A percentile compares a stretch with the other conserved stretches of the same genome.
These are phyloP conservation scores for Penicillium bialowiezense DNA, from an alignment of 495 filamentous ascomycete genomes.

Conservation along the genomic window DNA sequence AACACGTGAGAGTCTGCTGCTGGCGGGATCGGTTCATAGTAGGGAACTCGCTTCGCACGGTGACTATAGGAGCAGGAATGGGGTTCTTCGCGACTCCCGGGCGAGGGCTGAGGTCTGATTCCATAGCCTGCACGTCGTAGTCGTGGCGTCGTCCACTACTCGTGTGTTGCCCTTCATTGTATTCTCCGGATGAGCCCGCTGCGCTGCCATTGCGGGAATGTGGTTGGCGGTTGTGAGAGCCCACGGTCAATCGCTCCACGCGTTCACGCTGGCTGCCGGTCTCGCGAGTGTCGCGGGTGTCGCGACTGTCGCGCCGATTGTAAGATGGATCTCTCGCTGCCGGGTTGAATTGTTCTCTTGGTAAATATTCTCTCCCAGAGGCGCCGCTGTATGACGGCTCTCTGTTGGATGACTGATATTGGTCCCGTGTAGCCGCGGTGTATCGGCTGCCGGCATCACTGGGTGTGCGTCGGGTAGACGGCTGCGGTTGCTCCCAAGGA, in stretches of 20 bases:
- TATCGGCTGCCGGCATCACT: constrained; percentile 46
- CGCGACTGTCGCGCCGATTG: constrained; percentile 53
- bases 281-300: constrained; percentile 57
- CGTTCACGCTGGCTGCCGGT: constrained; percentile 47
- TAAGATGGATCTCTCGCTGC: neutral
- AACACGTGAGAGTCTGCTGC: constrained; percentile 91
- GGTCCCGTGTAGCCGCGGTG: constrained; percentile 16
- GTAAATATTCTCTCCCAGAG: neutral
- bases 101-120: constrained; percentile 75
- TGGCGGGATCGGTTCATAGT: constrained; percentile 88
- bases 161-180: constrained; percentile 58
- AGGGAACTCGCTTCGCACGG: constrained; percentile 93
- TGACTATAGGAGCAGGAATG: constrained; percentile 86
- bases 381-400: constrained; percentile 4
- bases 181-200: constrained; percentile 71
- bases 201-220: constrained; percentile 72
- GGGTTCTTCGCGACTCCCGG: constrained; percentile 73
- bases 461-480: constrained; percentile 45
- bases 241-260: constrained; percentile 57
- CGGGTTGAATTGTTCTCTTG: constrained; percentile 4
- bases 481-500: constrained; percentile 54
- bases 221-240: constrained; percentile 43
- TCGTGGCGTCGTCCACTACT: constrained; percentile 70
- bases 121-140: constrained; percentile 96
- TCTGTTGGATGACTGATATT: neutral